Percentiles rank a stretch among this genome's conserved stretches.
These are phyloP conservation scores for Camelina laxa DNA, from an alignment of 345 rosid genomes.

Conservation along the genomic window DNA sequence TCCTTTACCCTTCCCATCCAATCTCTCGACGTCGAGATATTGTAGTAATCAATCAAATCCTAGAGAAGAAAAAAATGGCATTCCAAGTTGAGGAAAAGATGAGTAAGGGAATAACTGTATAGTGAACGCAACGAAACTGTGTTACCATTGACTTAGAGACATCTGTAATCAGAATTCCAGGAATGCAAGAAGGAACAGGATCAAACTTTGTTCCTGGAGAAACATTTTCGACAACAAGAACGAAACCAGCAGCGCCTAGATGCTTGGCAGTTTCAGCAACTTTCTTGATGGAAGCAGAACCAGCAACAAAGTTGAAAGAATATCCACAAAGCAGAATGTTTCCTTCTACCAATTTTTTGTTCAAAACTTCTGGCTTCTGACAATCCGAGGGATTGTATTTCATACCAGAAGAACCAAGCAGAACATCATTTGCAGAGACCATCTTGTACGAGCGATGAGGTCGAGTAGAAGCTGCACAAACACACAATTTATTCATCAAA, in stretches of 20 bases:
- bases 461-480: constrained; percentile 83
- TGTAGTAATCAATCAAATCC: constrained; percentile 97
- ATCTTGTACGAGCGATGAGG: constrained; percentile 71
- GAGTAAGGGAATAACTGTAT: not conserved
- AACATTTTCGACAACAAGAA: constrained; percentile 95
- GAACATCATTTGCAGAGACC: constrained; percentile 98
- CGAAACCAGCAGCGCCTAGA: constrained; percentile 97
- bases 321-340: constrained; percentile 98
- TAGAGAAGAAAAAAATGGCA: constrained; percentile 30
- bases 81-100: constrained; percentile 7
- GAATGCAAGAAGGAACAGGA: constrained; percentile 87
- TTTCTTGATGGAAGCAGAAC: constrained; percentile 93
- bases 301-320: constrained; percentile 94
- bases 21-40: constrained; percentile 85
- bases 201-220: constrained; percentile 96
- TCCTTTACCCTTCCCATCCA: constrained; percentile 94
- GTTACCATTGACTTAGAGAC: constrained; percentile 82
- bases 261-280: constrained; percentile 90
- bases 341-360: constrained; percentile 84
- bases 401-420: constrained; percentile 71
- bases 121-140: not conserved
- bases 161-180: constrained; percentile 90
- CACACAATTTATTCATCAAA: constrained; percentile 22
- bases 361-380: constrained; percentile 89
- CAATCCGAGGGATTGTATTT: constrained; percentile 92